These are phyloP conservation scores for Quercus mongolica DNA, from an alignment of 306 rosid genomes.

Conservation along the genomic window DNA sequence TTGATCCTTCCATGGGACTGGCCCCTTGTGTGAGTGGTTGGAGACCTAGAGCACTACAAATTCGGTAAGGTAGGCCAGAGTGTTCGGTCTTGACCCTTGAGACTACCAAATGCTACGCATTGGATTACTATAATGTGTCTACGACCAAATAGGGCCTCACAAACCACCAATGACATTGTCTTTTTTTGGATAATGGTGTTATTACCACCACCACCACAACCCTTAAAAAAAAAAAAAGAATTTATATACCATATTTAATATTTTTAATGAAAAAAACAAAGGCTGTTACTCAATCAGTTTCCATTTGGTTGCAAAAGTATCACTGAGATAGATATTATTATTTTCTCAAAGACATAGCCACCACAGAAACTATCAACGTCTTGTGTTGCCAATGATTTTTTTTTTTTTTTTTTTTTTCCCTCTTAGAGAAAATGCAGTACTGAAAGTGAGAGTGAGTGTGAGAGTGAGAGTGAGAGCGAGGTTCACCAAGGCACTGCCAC, in stretches of 20 bases:
- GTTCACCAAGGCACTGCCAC: conserved; percentile 22
- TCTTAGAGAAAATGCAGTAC: background rate
- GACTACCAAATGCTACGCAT: background rate
- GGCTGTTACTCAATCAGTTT: too few species aligned
- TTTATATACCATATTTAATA: too few species aligned
- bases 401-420: background rate
- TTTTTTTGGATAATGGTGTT: background rate
- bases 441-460: too few species aligned
- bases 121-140: background rate
- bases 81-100: background rate
- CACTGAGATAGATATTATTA: too few species aligned
- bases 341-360: background rate
- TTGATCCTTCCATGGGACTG: too few species aligned
- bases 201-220: background rate
- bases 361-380: background rate
- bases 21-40: too few species aligned
- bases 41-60: background rate
- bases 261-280: too few species aligned
- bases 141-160: background rate
- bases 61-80: background rate
- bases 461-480: background rate
- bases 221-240: too few species aligned
- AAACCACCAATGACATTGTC: background rate
- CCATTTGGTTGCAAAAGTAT: too few species aligned
- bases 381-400: background rate